Base-by-base conservation (phyloP, 495 filamentous ascomycete genomes). In the Cercophora newfieldiana region DNA sequence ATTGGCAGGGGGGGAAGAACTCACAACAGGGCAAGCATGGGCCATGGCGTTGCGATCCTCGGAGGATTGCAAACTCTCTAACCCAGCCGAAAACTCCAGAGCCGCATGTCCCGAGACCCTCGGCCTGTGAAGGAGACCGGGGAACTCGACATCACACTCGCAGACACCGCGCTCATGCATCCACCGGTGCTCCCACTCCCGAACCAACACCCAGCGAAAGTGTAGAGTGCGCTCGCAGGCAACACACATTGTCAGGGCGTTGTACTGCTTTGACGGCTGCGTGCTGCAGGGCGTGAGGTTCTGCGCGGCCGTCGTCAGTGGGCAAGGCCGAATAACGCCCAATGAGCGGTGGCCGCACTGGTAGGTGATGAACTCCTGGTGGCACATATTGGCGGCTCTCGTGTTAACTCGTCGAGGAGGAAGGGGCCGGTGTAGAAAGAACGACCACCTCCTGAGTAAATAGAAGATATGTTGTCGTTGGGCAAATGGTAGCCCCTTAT, bases 81-180 rank as follows among this genome's bases (percentile, higher is more conserved):
- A 12, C 30, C n/a, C 30, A 33, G 5, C 37, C 12, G 18, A 16
- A 16, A 16, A 44, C 10, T 44, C 37, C 2, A 44, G 37, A 16
- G 37, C 37, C 37, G 12, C 37, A 16, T 44, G 18, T 44, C 7
- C 74, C 68, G 37, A 75, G 2, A 75, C 33, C 3, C 78, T 71
- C 0, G 80, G 79, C 19, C 65, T 65, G 58, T 66, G 55, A 10
- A 78, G 61, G 3, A 72, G 66, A 29, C 71, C 66, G 0, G 79
- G 80, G 56, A 81, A 83, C 0, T 59, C 14, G 10, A 80, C 75
- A 0, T 71, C 63, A 30, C 80, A 83, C 21, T 59, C 61, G 63
- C 80, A 83, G 7, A 66, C 80, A 0, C 79, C 80, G 14, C 80
- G 79, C 64, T 77, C 79, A 60, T 83, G 80, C 37, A 82, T 75